Base-by-base conservation (phyloP, 352 stramenopile genomes). In the Phytopythium aichiense region DNA sequence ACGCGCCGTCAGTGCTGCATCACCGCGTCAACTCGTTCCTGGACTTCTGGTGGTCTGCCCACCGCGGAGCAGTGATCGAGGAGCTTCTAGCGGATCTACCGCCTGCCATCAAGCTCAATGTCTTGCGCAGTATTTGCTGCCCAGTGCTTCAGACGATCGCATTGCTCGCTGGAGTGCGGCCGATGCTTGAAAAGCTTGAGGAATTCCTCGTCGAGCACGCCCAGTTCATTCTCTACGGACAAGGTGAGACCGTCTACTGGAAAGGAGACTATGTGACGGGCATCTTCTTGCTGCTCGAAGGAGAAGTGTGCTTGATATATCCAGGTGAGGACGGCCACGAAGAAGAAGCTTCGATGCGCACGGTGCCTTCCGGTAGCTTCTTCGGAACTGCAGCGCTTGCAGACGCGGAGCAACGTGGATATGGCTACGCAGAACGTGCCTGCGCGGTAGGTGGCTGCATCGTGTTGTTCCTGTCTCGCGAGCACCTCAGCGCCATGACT, bases 31-130 rank as follows among this genome's bases (percentile, higher is more conserved):
- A 86, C 38, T 71, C 79, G 0, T 89, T 87, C 53, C 57, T 89
- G 16, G 79, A 89, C 54, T 89, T 86, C 61, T 89, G 79, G 79
- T 89, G 79, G 79, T 84, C 74, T 1, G 77, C 75, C 0, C 79
- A 87, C 49, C 77, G 79, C 1, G 79, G 79, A 11, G 79, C 79
- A 0, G 71, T 76, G 4, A 77, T 76, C 15, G 68, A 68, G 5
- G 73, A 87, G 15, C 57, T 89, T 1, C 56, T 89, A 0, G 61
- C 71, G 12, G 79, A 87, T 53, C 74, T 89, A 0, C 79, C 79
- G 4, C 67, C 71, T 20, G 64, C 66, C 0, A 76, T 89, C 60
- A 71, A 73, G 20, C 67, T 78, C 6, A 65, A 89, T 33, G 68
- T 89, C 18, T 58, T 85, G 3, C 53, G 56, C 15, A 76, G 69